These are phyloP conservation scores for Steccherinum ochraceum DNA, from an alignment of 768 basidiomycete genomes.

Conservation along the genomic window DNA sequence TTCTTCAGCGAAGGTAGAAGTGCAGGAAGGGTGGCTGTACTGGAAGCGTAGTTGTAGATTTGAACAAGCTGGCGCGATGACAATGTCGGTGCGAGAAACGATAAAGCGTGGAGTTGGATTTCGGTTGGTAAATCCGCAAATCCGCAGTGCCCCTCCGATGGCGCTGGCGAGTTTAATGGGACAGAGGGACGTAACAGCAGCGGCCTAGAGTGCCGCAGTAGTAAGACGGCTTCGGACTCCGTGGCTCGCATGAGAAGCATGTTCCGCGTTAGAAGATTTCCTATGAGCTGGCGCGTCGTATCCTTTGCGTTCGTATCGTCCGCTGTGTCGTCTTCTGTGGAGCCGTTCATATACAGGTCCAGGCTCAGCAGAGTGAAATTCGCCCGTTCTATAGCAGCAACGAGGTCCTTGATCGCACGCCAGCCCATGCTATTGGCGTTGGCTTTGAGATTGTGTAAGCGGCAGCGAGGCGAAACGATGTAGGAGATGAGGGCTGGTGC, in stretches of 20 bases:
- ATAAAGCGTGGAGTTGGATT: constrained; percentile 50
- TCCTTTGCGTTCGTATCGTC: constrained; percentile 19
- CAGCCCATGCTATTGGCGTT: constrained; percentile 51
- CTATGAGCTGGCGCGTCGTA: constrained; percentile 24
- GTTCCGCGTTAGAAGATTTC: constrained; percentile 38
- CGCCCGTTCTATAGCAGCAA: constrained; percentile 34
- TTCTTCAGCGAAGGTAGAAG: constrained; percentile 17
- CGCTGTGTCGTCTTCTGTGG: constrained; percentile 16
- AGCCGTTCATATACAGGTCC: constrained; percentile 42
- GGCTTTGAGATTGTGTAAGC: constrained; percentile 41
- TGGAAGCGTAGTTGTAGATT: constrained; percentile 46
- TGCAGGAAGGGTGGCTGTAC: constrained; percentile 37
- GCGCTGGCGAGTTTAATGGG: constrained; percentile 17
- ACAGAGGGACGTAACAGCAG: constrained; percentile 35
- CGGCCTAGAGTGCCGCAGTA: constrained; percentile 44
- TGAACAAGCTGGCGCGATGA: constrained; percentile 49
- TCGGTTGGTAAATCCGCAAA: constrained; percentile 43
- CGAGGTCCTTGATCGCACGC: constrained; percentile 36
- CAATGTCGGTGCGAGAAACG: constrained; percentile 50
- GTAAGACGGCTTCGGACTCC: constrained; percentile 39
- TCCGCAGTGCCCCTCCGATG: constrained; percentile 19
- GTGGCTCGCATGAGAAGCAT: constrained; percentile 29
- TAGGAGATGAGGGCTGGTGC: constrained; percentile 39
- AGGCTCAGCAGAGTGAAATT: constrained; percentile 45
- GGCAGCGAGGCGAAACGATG: constrained; percentile 44